Conservation (phyloP, 352 stramenopile genomes). For the Saprolegnia diclina region DNA sequence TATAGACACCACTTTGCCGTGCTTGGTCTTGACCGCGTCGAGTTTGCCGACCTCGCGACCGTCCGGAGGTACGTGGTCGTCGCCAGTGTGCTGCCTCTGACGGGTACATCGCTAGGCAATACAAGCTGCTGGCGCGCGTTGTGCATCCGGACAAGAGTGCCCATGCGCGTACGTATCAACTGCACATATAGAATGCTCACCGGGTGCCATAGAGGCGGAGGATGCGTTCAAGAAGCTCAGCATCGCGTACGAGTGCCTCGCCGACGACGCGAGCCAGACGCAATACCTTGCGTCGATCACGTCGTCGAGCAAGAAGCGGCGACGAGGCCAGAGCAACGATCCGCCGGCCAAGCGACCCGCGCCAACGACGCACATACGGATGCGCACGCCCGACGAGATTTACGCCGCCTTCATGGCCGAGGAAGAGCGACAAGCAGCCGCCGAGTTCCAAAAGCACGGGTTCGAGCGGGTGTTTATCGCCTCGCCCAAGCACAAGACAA, state of each 20-base stretch:
- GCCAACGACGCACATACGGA: constrained; percentile 25
- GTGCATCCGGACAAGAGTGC: constrained; percentile 41
- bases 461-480: constrained; percentile 55
- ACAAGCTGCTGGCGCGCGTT: constrained; percentile 33
- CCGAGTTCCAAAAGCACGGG: constrained; percentile 51
- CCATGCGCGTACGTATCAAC: constrained; percentile 24
- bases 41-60: background rate
- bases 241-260: constrained; percentile 69
- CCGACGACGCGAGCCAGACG: constrained; percentile 41
- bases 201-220: constrained; percentile 43
- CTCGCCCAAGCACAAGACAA: background rate
- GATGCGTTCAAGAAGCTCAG: constrained; percentile 74
- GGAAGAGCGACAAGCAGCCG: constrained; percentile 55
- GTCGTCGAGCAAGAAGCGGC: constrained; percentile 4
- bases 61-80: constrained; percentile 21
- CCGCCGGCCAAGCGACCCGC: constrained; percentile 11
- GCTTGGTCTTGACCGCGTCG: constrained; percentile 27
- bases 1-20: constrained; percentile 33
- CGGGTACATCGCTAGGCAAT: constrained; percentile 27
- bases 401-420: constrained; percentile 62
- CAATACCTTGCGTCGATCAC: constrained; percentile 43
- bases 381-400: constrained; percentile 56
- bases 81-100: background rate
- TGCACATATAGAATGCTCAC: background rate
- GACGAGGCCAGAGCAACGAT: background rate